Conservation (phyloP, 768 basidiomycete genomes). For the Hygrophorus pudorinus region DNA sequence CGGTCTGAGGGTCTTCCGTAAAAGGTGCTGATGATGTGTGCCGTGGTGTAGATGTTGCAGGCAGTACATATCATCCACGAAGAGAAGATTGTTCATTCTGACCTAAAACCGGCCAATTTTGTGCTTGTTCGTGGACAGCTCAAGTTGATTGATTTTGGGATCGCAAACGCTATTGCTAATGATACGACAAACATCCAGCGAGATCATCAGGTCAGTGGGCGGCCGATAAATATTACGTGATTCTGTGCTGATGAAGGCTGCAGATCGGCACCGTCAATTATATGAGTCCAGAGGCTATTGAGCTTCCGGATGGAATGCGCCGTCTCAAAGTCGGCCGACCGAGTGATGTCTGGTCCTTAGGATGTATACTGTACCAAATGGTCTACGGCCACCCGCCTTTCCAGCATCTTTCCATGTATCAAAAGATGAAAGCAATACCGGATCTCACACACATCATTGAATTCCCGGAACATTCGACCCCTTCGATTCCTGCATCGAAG, state of each 20-base stretch:
- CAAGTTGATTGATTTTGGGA: conserved; percentile 99
- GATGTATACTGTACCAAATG: conserved; percentile 98
- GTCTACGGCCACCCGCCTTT: conserved; percentile 93
- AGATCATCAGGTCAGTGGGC: conserved; percentile 69
- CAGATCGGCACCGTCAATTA: conserved; percentile 97
- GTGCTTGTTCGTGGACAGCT: conserved; percentile 91
- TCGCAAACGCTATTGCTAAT: conserved; percentile 96
- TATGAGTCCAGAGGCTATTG: conserved; percentile 98
- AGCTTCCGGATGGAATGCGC: conserved; percentile 76
- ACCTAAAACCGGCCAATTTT: conserved; percentile 97
- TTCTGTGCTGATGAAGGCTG: neutral
- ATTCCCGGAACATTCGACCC: conserved; percentile 65
- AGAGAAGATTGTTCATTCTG: conserved; percentile 97
- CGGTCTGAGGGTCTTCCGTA: neutral
- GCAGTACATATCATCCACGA: conserved; percentile 98
- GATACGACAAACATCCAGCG: conserved; percentile 98
- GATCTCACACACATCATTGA: conserved; percentile 66
- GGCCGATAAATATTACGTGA: neutral
- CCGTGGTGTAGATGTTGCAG: conserved; percentile 76
- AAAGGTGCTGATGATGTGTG: neutral
- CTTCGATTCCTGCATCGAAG: conserved; percentile 32
- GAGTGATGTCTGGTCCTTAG: conserved; percentile 96
- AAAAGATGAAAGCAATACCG: conserved; percentile 93
- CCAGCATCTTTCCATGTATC: conserved; percentile 68
- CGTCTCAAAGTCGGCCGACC: conserved; percentile 91